Evolutionary conservation across 768 basidiomycete species (phyloP).

Genomic region (Kwoniella dendrophila): DNA sequence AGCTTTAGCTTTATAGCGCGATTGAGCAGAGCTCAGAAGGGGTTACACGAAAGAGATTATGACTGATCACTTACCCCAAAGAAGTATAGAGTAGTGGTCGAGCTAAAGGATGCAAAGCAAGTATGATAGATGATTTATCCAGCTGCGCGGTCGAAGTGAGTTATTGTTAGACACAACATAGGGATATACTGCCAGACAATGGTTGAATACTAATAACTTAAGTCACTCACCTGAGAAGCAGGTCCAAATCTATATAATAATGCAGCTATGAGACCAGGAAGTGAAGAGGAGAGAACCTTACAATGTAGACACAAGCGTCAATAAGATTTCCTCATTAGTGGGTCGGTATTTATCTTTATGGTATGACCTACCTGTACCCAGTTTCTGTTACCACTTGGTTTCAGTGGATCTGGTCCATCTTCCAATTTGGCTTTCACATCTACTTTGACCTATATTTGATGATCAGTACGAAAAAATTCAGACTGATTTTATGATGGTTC

Average conservation of each 20-base stretch:
- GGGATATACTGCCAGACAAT: neutral
- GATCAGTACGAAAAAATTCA: neutral
- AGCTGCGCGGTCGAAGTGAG: slow-evolving; percentile 14
- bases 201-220: neutral
- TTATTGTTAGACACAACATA: neutral
- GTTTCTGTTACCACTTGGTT: slow-evolving; percentile 71
- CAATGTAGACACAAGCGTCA: neutral
- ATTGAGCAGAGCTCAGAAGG: no score
- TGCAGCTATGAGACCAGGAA: slow-evolving; percentile 56
- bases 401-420: slow-evolving; percentile 64
- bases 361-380: slow-evolving; percentile 68
- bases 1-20: no score
- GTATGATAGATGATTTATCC: slow-evolving; percentile 1
- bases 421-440: slow-evolving; percentile 68
- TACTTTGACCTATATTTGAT: slow-evolving; percentile 58
- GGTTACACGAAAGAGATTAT: no score
- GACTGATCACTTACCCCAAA: slow-evolving; percentile 44
- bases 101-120: slow-evolving; percentile 8
- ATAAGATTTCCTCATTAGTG: neutral
- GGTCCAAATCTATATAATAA: slow-evolving; percentile 33
- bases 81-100: slow-evolving; percentile 30
- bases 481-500: slow-evolving; percentile 5
- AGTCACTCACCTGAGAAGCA: slow-evolving; percentile 12
- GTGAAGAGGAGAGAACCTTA: slow-evolving; percentile 70
- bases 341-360: neutral